These are phyloP conservation scores for Melastoma candidum DNA, from an alignment of 441 rosid genomes.

Conservation along the genomic window DNA sequence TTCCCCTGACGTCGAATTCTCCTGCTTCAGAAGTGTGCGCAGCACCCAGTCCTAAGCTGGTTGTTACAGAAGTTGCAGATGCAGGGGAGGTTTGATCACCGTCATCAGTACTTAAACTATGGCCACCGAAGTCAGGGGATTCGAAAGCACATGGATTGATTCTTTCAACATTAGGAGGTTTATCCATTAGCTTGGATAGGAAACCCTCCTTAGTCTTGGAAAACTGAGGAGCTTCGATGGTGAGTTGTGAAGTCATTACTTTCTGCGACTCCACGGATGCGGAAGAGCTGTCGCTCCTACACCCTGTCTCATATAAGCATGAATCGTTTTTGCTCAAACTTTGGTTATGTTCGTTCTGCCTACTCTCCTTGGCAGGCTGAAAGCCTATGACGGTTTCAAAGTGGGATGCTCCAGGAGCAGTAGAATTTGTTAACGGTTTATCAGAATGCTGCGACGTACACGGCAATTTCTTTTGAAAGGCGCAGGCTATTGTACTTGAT, in stretches of 20 bases:
- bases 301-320: conserved; percentile 9
- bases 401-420: conserved; percentile 15
- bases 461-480: conserved; percentile 16
- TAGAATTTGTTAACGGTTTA: no score
- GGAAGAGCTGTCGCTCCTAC: conserved; percentile 17
- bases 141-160: conserved; percentile 25
- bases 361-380: conserved; percentile 25
- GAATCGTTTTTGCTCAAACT: conserved; percentile 12
- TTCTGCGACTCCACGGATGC: conserved; percentile 21
- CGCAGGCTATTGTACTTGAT: conserved; percentile 22
- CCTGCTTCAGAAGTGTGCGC: conserved; percentile 25
- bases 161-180: conserved; percentile 23
- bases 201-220: conserved; percentile 19
- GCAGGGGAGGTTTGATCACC: conserved; percentile 36
- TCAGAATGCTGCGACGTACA: no score
- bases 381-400: conserved; percentile 25
- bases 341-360: conserved; percentile 20
- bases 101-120: conserved; percentile 42
- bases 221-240: conserved; percentile 15
- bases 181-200: conserved; percentile 24
- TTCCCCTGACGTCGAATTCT: conserved; percentile 6
- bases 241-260: conserved; percentile 9
- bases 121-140: conserved; percentile 22
- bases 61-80: conserved; percentile 45
- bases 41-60: conserved; percentile 46